Conservation (phyloP, 192 early-diverging fungal species). For the Mycoemilia scoparia region DNA sequence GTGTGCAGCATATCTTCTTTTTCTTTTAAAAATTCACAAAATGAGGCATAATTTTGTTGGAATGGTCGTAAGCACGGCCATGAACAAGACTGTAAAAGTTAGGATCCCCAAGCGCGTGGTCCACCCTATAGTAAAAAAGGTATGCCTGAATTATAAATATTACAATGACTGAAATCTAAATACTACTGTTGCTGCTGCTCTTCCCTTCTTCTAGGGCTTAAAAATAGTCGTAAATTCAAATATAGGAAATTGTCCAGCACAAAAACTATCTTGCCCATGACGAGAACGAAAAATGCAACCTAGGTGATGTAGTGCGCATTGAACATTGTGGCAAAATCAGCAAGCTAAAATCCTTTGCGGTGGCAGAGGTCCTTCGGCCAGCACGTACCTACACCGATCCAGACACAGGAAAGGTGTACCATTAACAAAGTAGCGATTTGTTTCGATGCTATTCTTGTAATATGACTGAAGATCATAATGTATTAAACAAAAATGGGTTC, state of each 20-base stretch:
- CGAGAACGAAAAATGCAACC: conserved; percentile 51
- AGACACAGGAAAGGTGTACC: conserved; percentile 23
- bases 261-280: conserved; percentile 85
- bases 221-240: not conserved
- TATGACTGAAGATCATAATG: no score
- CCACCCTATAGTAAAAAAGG: conserved; percentile 75
- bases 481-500: no score
- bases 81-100: conserved; percentile 84
- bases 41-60: conserved; percentile 70
- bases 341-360: conserved; percentile 69
- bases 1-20: no score
- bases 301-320: conserved; percentile 85
- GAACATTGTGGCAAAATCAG: conserved; percentile 75
- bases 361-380: conserved; percentile 61
- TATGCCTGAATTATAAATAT: conserved; percentile 11
- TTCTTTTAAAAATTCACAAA: conserved; percentile 2
- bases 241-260: conserved; percentile 58
- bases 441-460: no score
- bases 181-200: no score
- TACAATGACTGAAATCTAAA: no score
- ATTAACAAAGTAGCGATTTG: conserved; percentile 2
- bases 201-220: no score
- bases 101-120: conserved; percentile 53
- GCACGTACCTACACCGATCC: conserved; percentile 28
- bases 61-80: conserved; percentile 71